Conservation (phyloP, 371 early-diverging fungal genomes). For the Nematocida sp. region DNA sequence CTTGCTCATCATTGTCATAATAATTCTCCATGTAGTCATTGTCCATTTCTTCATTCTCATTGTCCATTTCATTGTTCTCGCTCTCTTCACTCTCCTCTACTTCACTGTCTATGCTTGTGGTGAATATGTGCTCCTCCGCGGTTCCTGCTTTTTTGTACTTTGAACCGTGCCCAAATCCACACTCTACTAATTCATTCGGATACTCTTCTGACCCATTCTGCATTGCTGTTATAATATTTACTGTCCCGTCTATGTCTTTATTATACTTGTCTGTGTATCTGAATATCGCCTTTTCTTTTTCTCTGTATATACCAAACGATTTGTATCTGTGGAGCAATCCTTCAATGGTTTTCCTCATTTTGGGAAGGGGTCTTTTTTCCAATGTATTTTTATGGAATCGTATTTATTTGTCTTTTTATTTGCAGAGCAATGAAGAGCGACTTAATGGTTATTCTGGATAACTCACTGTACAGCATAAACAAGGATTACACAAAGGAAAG, state of each 20-base stretch:
- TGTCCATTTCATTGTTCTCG: constrained; percentile 4
- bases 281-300: not conserved
- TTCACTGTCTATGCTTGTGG: constrained; percentile 37
- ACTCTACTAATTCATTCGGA: constrained; percentile 41
- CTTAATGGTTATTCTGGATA: constrained; percentile 56
- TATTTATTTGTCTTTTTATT: constrained; percentile 21
- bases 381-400: not conserved
- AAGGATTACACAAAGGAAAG: constrained; percentile 43
- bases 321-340: constrained; percentile 15
- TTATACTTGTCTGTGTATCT: constrained; percentile 33
- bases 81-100: constrained; percentile 39
- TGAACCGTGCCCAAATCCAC: constrained; percentile 51
- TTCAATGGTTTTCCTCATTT: constrained; percentile 33
- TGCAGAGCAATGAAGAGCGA: constrained; percentile 36
- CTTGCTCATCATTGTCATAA: constrained; percentile 37
- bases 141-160: constrained; percentile 35
- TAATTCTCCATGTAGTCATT: constrained; percentile 52
- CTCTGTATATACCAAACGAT: not conserved
- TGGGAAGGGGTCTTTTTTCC: not conserved
- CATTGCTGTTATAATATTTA: constrained; percentile 15
- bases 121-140: constrained; percentile 13
- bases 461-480: constrained; percentile 60
- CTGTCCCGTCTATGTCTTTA: constrained; percentile 26
- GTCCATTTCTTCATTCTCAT: constrained; percentile 39
- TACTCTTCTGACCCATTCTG: constrained; percentile 31